A percentile compares a stretch with the other conserved stretches of the same genome.
phyloP scores from a whole-genome alignment of 1,284 basidiomycete species.

The Fereydounia khargensis region DNA sequence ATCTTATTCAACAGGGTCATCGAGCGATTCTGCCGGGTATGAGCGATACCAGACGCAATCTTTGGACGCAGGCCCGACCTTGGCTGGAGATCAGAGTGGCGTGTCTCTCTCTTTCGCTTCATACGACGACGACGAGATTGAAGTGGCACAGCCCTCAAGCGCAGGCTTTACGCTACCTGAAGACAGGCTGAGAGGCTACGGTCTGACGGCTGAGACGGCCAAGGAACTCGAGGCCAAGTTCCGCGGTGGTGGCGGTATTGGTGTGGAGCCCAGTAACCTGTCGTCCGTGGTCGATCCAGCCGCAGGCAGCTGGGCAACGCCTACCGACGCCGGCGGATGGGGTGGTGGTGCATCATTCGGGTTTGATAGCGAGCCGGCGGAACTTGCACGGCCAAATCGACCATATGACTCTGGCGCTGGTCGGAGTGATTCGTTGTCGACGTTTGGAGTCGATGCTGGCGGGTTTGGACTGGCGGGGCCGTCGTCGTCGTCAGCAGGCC shows the following conservation, averaged over 20 bases:
- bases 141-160: not conserved
- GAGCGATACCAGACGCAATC: no score
- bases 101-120: constrained; percentile 42
- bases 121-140: constrained; percentile 26
- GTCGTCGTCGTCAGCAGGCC: constrained; percentile 14
- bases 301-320: not conserved
- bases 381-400: not conserved
- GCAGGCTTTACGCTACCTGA: no score
- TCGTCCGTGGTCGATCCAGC: not conserved
- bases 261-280: no score
- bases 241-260: constrained; percentile 2
- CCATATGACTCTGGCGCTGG: not conserved
- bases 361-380: no score
- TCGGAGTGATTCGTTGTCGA: not conserved
- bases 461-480: constrained; percentile 12
- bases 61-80: no score
- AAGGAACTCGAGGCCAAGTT: constrained; percentile 16
- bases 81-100: no score
- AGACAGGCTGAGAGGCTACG: constrained; percentile 5
- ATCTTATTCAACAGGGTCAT: no score
- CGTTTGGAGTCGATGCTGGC: constrained; percentile 6
- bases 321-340: not conserved
- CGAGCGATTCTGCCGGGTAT: no score
- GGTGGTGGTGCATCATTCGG: no score
- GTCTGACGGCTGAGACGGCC: constrained; percentile 11